Evolutionary conservation across 805 yeast species (phyloP).

Genomic region (Ogataea kodamae): DNA sequence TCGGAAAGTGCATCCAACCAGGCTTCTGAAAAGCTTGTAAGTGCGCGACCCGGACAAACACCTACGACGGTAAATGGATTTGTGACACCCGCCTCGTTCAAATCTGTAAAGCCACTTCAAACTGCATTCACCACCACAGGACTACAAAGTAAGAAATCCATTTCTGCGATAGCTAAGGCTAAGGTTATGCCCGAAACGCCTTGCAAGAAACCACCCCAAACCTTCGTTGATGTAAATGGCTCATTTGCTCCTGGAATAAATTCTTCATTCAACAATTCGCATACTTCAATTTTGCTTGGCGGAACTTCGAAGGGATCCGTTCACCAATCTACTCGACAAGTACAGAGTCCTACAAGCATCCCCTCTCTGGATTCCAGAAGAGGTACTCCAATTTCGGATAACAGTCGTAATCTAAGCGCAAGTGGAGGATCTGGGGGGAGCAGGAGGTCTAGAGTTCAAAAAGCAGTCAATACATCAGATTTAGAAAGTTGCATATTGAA

Average conservation of each 20-base stretch:
- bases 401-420: constrained; percentile 7
- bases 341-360: constrained; percentile 9
- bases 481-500: constrained; percentile 38
- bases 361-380: constrained; percentile 11
- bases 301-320: constrained; percentile 3
- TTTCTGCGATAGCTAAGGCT: constrained; percentile 31
- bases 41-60: constrained; percentile 9
- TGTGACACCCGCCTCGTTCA: constrained; percentile 54
- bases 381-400: constrained; percentile 15
- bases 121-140: constrained; percentile 81
- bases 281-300: constrained; percentile 9
- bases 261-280: constrained; percentile 20
- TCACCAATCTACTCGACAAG: constrained; percentile 2
- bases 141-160: constrained; percentile 56
- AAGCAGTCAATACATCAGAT: constrained; percentile 37
- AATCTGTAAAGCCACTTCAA: constrained; percentile 77
- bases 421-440: constrained; percentile 15
- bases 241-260: constrained; percentile 21
- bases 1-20: constrained; percentile 22
- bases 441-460: constrained; percentile 22
- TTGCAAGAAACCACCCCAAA: constrained; percentile 44
- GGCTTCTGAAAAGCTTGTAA: neutral
- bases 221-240: constrained; percentile 28
- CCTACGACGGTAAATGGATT: constrained; percentile 23
- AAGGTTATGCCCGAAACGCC: constrained; percentile 61